Base-by-base conservation (phyloP, 192 early-diverging fungal species). In the Linnemannia hyalina region DNA sequence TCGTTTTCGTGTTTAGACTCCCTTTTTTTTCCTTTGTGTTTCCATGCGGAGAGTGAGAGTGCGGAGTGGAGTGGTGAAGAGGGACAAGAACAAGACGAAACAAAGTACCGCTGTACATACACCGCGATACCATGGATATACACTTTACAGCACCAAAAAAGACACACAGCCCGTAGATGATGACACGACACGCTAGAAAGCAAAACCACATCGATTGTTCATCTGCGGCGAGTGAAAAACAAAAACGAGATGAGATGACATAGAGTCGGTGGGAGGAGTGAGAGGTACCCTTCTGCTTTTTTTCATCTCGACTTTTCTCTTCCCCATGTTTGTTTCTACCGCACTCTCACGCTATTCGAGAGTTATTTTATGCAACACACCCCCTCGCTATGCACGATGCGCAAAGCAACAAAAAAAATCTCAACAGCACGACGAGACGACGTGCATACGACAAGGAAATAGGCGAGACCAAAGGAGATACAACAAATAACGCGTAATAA, bases 291-390 rank as follows among this genome's bases (percentile, higher is more conserved):
- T 65, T 52, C 13, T 46, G 44, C 44, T 44, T 49, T 52, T 22
- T 52, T 18, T 52, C 49, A 52, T 52, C 49, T 52, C 49, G 3
- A 3, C 13, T 60, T 60, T 10, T 11, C 9, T 13, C 23, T 65
- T 32, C 60, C 60, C 60, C 26, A 35, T 26, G 23, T 6, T 52
- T 52, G 13, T 26, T 60, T 32, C 29, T 65, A 65, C 60, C 60
- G 60, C 32, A 32, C 60, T 63, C 60, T 65, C 29, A 65, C 29
- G 60, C 26, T 65, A 10, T 65, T 65, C 2, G 60, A 15, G 26
- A 65, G 16, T 65, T 65, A 29, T 26, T 65, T 65, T 65, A 65
- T 65, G 60, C 60, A 65, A 65, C 23, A 60, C 57, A 60, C 57
- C n/a, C 60, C 60, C 60, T 11, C 13, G 60, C 29, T 32, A 65